Percentiles rank a stretch among this genome's conserved stretches.
Conservation (phyloP, 2,329 filamentous ascomycete genomes). For the Talaromyces verruculosus region DNA sequence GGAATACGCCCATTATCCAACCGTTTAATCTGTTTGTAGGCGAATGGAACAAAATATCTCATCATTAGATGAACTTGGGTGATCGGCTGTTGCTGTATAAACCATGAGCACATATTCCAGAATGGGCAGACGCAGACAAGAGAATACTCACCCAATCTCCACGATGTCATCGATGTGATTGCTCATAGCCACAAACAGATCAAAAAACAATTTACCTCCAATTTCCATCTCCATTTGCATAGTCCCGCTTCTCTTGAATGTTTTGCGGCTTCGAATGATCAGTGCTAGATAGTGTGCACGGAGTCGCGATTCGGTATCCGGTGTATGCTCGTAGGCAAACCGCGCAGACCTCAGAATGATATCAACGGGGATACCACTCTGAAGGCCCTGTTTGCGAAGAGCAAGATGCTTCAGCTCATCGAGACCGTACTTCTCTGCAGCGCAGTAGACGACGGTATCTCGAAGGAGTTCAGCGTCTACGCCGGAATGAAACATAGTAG, state of each 20-base stretch:
- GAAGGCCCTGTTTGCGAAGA: constrained; percentile 90
- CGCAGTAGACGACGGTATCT: constrained; percentile 93
- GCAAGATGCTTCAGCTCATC: constrained; percentile 89
- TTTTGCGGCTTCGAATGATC: constrained; percentile 95
- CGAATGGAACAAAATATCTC: constrained; percentile 23
- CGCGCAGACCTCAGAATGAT: constrained; percentile 89
- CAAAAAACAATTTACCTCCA: constrained; percentile 94
- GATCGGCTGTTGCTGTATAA: constrained; percentile 51
- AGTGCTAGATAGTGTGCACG: constrained; percentile 96
- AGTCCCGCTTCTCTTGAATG: constrained; percentile 96
- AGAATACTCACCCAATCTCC: constrained; percentile 68
- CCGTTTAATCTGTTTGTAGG: constrained; percentile 31
- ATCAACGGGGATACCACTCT: constrained; percentile 86
- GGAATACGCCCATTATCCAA: constrained; percentile 31
- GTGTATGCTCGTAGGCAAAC: constrained; percentile 94
- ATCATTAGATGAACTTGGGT: constrained; percentile 54
- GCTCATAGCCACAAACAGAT: constrained; percentile 96
- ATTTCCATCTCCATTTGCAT: constrained; percentile 99
- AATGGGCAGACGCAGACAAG: constrained; percentile 25
- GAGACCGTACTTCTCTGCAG: constrained; percentile 84
- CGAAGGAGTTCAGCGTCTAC: constrained; percentile 76
- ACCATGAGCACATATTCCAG: constrained; percentile 26
- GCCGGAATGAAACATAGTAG: constrained; percentile 75
- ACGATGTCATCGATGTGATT: constrained; percentile 97
- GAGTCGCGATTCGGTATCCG: constrained; percentile 85